A percentile compares a stretch with the other conserved stretches of the same genome.
These are phyloP conservation scores for Scutellaria baicalensis DNA, from an alignment of 257 asterid species.

Conservation along the genomic window DNA sequence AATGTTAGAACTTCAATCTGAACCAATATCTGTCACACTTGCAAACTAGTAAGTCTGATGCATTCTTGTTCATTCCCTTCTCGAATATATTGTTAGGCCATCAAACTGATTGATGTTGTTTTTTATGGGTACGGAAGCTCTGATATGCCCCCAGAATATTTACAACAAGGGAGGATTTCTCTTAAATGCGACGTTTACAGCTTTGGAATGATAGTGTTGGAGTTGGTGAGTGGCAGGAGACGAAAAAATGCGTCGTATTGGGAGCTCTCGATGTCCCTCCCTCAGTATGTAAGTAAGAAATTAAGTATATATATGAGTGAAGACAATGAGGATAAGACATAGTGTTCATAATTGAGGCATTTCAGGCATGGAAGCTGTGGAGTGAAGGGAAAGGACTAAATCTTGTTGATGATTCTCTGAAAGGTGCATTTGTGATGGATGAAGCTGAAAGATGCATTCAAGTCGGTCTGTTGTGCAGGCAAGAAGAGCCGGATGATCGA, in stretches of 20 bases:
- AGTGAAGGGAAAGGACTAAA: conserved; percentile 14
- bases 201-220: conserved; percentile 14
- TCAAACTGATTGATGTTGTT: neutral
- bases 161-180: no score
- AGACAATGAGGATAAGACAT: neutral
- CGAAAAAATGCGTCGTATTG: neutral
- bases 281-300: neutral
- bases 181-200: conserved; percentile 10
- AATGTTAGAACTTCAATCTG: conserved; percentile 1
- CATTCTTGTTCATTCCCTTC: no score
- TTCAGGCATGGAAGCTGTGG: conserved; percentile 16
- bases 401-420: conserved; percentile 11
- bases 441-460: conserved; percentile 11
- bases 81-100: neutral
- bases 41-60: no score
- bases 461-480: neutral
- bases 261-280: neutral
- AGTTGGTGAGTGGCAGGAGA: conserved; percentile 16
- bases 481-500: no score
- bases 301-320: neutral
- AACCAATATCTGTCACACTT: neutral
- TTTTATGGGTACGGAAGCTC: neutral
- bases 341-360: neutral
- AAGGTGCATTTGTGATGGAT: neutral
- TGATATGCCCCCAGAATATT: conserved; percentile 16